Evolutionary conservation across 2,329 filamentous ascomycete species (phyloP).

Genomic region (Penicillium sp.): DNA sequence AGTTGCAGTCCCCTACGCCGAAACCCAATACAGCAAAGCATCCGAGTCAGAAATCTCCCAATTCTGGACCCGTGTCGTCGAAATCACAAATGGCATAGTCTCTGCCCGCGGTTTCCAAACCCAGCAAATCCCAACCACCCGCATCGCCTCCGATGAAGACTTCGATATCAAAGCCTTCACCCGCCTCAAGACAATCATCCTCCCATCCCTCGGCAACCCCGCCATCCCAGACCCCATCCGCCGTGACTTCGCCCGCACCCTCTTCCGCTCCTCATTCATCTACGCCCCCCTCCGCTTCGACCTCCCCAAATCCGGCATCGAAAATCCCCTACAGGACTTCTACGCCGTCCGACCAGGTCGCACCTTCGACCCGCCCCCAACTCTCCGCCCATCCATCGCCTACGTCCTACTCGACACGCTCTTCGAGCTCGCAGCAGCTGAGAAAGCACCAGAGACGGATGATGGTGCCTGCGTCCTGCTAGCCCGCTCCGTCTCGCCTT

Average conservation of each 20-base stretch:
- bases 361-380: constrained; percentile 68
- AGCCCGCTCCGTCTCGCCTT: constrained; percentile 74
- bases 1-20: constrained; percentile 64
- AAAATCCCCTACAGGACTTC: constrained; percentile 62
- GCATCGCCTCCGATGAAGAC: constrained; percentile 68
- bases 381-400: constrained; percentile 69
- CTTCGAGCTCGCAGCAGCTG: constrained; percentile 65
- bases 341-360: constrained; percentile 69
- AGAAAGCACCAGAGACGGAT: constrained; percentile 23
- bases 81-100: constrained; percentile 69
- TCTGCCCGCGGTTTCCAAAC: constrained; percentile 61
- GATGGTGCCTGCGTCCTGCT: constrained; percentile 55
- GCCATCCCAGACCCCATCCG: constrained; percentile 68
- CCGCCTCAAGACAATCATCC: constrained; percentile 67
- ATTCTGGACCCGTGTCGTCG: constrained; percentile 72
- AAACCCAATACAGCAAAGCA: constrained; percentile 39
- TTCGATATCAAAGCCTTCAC: constrained; percentile 80
- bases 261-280: constrained; percentile 82
- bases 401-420: constrained; percentile 82
- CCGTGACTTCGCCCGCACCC: constrained; percentile 68
- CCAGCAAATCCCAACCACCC: constrained; percentile 40
- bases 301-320: constrained; percentile 49
- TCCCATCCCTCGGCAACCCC: constrained; percentile 69
- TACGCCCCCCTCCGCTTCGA: constrained; percentile 68
- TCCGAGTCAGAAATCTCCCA: constrained; percentile 48